Percentiles rank a stretch among this genome's conserved stretches.
Conservation (phyloP, 2,329 filamentous ascomycete genomes). For the Claviceps monticola region DNA sequence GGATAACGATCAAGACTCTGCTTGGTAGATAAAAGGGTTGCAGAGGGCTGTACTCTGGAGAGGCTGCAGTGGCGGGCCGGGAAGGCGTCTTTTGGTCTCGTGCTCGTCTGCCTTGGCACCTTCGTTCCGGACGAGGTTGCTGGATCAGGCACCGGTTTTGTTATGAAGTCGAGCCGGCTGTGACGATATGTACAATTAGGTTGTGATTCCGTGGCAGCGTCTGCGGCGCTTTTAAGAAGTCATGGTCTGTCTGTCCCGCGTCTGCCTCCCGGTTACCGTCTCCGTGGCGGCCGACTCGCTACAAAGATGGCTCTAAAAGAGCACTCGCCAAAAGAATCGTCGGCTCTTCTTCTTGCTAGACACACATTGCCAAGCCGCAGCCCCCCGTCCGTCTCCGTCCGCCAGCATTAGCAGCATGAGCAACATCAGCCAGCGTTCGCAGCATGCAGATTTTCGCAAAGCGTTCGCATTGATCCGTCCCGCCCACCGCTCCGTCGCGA, state of each 20-base stretch:
- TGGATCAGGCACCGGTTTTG: neutral
- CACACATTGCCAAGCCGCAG: neutral
- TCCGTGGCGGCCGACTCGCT: conserved; percentile 12
- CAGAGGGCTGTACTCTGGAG: neutral
- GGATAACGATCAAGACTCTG: conserved; percentile 7
- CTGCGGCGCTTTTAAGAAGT: conserved; percentile 19
- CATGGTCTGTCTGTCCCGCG: neutral
- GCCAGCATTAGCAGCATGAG: no score
- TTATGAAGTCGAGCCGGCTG: neutral
- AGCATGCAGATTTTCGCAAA: no score
- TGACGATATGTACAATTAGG: conserved; percentile 6
- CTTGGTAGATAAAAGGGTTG: conserved; percentile 6
- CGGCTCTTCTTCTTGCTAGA: neutral
- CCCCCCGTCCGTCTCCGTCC: no score
- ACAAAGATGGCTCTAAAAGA: neutral
- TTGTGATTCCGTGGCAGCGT: conserved; percentile 11
- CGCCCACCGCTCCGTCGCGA: neutral
- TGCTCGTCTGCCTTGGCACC: neutral
- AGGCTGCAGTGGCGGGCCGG: neutral
- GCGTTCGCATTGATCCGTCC: no score
- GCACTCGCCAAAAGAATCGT: neutral
- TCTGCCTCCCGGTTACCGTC: neutral
- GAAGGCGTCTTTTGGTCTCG: neutral
- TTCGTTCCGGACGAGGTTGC: neutral
- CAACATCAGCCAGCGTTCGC: no score